Evolutionary conservation across 306 rosid genomes (phyloP), one percentile per base, ranked within the genome.

Genomic region (Begonia peltatifolia): DNA sequence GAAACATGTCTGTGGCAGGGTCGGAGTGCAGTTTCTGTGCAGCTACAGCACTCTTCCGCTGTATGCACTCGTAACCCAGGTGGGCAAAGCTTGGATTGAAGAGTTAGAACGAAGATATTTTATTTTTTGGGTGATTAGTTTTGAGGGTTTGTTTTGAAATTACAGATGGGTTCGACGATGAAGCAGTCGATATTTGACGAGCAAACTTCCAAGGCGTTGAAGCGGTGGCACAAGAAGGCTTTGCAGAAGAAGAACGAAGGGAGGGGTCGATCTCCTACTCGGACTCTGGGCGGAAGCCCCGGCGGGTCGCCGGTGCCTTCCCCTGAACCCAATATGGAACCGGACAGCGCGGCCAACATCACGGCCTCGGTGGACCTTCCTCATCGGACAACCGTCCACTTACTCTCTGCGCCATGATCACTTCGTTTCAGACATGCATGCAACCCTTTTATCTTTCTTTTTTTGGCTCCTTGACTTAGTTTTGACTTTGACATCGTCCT

Each of bases 161-260:
- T n/a, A 14, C 60, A 88, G 85, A 90, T 90, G 99, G 99, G 99
- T 38, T 80, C 99, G 0, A 90, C 88, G 0, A 90, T 90, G 99
- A 90, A 90, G 81, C 70, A 67, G 78, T 86, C 99, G 11, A 86
- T 90, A 51, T 90, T 90, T 42, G 99, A 90, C 15, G 95, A 90
- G 0, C 94, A 90, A 73, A 90, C 99, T 46, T 83, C 95, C 12
- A 86, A 67, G 69, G 99, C 99, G 0, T 47, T 90, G 47, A 76
- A 68, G 64, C 48, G 63, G 35, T 90, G 99, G 99, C 99, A 76
- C 41, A 71, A 70, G 63, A 83, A 83, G 35, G 99, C 95, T 18
- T 61, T 74, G 8, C 77, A 74, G 73, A 89, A 72, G 81, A 73
- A 67, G 57, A 43, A 5, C 7, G 68, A 73, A n/a, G 80, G 72